Conservation (phyloP, 257 asterid species). For the Verbascum thapsus region DNA sequence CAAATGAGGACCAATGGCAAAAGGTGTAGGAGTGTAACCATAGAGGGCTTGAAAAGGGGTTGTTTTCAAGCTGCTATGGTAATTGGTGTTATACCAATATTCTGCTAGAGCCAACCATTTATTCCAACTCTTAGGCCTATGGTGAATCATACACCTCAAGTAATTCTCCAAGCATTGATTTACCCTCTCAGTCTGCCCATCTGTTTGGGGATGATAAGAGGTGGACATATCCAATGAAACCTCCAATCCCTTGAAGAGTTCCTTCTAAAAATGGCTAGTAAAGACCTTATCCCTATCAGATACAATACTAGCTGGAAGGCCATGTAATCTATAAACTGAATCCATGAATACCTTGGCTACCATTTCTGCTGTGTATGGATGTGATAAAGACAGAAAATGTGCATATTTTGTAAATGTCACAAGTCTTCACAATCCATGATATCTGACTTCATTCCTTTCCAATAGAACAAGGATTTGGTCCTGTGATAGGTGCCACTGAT, state of each 20-base stretch:
- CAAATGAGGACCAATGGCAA: neutral
- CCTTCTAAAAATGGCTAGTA: too few species aligned
- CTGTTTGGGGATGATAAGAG: too few species aligned
- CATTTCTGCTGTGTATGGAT: neutral
- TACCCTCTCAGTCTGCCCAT: too few species aligned
- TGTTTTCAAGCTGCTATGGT: neutral
- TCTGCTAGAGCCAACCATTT: slow-evolving; percentile 5
- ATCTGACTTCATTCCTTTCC: neutral
- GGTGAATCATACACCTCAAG: too few species aligned
- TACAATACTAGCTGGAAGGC: neutral
- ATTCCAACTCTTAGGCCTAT: too few species aligned
- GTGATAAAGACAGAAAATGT: neutral
- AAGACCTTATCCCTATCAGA: neutral
- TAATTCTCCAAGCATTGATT: too few species aligned
- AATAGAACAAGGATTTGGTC: neutral
- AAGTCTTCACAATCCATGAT: too few species aligned
- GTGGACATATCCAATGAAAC: too few species aligned
- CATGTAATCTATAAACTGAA: neutral
- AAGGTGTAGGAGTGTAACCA: neutral
- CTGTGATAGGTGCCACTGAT: neutral
- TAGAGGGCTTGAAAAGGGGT: slow-evolving; percentile 15
- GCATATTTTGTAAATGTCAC: neutral
- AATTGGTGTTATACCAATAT: slow-evolving; percentile 8
- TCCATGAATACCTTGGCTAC: neutral
- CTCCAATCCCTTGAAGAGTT: too few species aligned